Evolutionary conservation across 139 green algal species (phyloP).

Genomic region (Chlamydomonas incerta): DNA sequence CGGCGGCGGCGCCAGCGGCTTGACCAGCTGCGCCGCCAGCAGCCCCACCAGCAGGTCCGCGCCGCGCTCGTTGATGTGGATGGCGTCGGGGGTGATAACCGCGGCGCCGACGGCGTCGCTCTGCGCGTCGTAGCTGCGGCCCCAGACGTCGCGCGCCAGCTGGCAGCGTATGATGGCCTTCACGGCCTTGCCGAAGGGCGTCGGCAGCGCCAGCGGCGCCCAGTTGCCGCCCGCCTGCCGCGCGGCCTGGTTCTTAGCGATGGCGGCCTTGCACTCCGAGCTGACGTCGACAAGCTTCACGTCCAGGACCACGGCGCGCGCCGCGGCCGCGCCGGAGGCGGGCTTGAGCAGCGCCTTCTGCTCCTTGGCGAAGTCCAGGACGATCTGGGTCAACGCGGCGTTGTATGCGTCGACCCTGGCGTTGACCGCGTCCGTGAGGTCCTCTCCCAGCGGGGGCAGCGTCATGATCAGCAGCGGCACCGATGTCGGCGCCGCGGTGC

Average conservation of each 20-base stretch:
- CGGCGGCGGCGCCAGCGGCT: no score
- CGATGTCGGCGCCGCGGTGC: no score
- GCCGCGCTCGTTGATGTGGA: constrained; percentile 18
- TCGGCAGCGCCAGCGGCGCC: background rate
- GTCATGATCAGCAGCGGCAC: no score
- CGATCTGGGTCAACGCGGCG: no score
- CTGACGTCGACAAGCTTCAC: no score
- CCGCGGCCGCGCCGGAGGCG: no score
- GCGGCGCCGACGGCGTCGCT: background rate
- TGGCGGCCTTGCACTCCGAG: background rate
- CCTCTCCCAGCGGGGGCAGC: no score
- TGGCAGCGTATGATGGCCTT: background rate
- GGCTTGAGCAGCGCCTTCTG: no score
- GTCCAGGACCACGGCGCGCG: no score
- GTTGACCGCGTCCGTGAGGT: no score
- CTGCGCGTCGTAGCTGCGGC: background rate
- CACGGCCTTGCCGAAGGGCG: background rate
- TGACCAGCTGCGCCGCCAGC: background rate
- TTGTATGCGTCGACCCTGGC: no score
- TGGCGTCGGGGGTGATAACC: constrained; percentile 1
- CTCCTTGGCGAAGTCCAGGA: no score
- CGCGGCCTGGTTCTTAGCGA: background rate
- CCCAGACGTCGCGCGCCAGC: background rate
- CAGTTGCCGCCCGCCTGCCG: background rate
- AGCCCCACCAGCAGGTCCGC: background rate